These are phyloP conservation scores for Bjerkandera adusta DNA, from an alignment of 1,284 basidiomycete genomes.

Conservation along the genomic window DNA sequence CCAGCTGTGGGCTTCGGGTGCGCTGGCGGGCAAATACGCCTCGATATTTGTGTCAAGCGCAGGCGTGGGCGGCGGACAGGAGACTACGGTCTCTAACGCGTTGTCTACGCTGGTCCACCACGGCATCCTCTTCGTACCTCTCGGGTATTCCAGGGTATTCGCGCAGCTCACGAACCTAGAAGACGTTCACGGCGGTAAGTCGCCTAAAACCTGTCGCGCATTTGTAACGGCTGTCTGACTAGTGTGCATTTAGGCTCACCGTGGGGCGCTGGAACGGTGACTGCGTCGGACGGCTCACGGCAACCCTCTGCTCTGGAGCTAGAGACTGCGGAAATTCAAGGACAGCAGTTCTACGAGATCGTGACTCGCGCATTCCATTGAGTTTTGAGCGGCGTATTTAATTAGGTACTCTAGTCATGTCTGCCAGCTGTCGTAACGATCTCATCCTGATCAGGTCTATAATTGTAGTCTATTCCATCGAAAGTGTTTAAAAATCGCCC, in stretches of 20 bases:
- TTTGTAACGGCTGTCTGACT: background rate
- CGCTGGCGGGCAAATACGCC: conserved; percentile 80
- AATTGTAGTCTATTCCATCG: no score
- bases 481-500: no score
- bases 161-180: conserved; percentile 55
- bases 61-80: conserved; percentile 70
- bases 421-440: no score
- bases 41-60: conserved; percentile 70
- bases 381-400: no score
- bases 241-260: conserved; percentile 48
- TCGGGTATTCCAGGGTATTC: conserved; percentile 70
- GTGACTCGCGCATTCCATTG: no score
- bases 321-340: conserved; percentile 65
- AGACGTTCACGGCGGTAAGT: conserved; percentile 72
- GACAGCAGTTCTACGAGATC: conserved; percentile 53
- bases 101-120: conserved; percentile 82
- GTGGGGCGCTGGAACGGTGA: conserved; percentile 77
- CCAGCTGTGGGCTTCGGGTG: conserved; percentile 69
- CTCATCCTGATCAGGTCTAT: no score
- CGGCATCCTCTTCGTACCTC: conserved; percentile 76
- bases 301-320: conserved; percentile 63
- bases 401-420: no score
- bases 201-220: background rate
- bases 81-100: conserved; percentile 61
- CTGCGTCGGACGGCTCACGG: conserved; percentile 61